Evolutionary conservation across 331 rosid genomes (phyloP).

Genomic region (Ulmus americana): DNA sequence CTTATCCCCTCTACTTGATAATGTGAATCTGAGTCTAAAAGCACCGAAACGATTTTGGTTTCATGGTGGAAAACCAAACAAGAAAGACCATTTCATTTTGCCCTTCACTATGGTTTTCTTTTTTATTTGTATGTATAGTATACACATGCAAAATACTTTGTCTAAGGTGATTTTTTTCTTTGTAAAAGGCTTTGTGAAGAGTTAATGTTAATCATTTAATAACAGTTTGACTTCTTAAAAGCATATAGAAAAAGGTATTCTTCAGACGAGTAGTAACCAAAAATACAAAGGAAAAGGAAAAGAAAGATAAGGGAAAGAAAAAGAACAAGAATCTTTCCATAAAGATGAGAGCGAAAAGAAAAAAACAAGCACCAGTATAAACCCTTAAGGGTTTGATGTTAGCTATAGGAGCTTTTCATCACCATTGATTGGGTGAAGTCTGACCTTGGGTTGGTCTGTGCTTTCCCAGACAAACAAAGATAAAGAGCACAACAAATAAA

Average conservation of each 20-base stretch:
- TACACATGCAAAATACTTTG: no score
- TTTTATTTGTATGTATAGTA: no score
- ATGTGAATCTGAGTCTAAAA: no score
- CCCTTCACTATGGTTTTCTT: no score
- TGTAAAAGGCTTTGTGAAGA: neutral
- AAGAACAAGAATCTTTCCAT: constrained; percentile 11
- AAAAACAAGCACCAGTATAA: constrained; percentile 10
- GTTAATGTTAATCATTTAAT: neutral
- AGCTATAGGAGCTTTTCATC: constrained; percentile 16
- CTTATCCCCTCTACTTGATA: no score
- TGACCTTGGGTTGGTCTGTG: constrained; percentile 40
- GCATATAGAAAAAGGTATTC: neutral
- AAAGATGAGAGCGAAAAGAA: constrained; percentile 13
- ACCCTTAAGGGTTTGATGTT: constrained; percentile 18
- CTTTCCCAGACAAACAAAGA: constrained; percentile 50
- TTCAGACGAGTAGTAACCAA: neutral
- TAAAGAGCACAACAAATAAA: constrained; percentile 22
- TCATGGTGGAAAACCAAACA: neutral
- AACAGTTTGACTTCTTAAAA: constrained; percentile 9
- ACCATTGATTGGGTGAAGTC: constrained; percentile 41
- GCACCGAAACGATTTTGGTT: neutral
- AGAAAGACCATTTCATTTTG: neutral
- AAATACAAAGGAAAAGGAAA: neutral
- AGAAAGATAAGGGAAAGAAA: neutral
- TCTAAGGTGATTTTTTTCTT: no score